phyloP scores from a whole-genome alignment of 768 basidiomycete species.

The Suillus clintonianus region DNA sequence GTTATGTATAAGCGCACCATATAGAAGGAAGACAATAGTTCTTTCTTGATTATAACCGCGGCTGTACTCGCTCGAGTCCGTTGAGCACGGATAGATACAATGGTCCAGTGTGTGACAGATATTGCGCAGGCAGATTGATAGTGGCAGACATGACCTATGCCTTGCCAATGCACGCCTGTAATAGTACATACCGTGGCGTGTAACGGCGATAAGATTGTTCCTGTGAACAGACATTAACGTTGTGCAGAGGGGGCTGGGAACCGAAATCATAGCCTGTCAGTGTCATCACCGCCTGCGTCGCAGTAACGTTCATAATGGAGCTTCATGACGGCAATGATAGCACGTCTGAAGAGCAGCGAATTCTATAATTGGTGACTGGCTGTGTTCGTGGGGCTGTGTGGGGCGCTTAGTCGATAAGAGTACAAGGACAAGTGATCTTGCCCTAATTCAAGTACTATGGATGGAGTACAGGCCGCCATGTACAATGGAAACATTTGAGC shows the following conservation, averaged over 20 bases:
- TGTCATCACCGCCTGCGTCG: constrained; percentile 1
- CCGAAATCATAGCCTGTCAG: not conserved
- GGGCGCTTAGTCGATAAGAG: not conserved
- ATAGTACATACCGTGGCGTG: not conserved
- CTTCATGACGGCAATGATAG: not conserved
- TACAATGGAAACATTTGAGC: not conserved
- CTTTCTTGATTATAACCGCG: not conserved
- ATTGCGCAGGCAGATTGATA: not conserved
- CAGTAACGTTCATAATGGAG: constrained; percentile 2
- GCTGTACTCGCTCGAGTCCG: not conserved
- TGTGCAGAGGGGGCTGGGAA: not conserved
- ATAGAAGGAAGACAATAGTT: not conserved
- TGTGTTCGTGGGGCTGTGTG: not conserved
- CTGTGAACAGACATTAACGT: not conserved
- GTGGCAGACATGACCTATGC: not conserved
- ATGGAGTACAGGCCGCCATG: not conserved
- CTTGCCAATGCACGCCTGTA: not conserved
- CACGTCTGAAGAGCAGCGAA: not conserved
- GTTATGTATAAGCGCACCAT: not conserved
- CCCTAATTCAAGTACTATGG: not conserved
- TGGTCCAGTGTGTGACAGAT: not conserved
- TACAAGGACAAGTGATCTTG: not conserved
- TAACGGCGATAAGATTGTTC: not conserved
- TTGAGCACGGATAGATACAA: not conserved
- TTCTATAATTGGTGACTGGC: constrained; percentile 2